Conservation (phyloP, 768 basidiomycete species). For the Tephrocybe sp. region DNA sequence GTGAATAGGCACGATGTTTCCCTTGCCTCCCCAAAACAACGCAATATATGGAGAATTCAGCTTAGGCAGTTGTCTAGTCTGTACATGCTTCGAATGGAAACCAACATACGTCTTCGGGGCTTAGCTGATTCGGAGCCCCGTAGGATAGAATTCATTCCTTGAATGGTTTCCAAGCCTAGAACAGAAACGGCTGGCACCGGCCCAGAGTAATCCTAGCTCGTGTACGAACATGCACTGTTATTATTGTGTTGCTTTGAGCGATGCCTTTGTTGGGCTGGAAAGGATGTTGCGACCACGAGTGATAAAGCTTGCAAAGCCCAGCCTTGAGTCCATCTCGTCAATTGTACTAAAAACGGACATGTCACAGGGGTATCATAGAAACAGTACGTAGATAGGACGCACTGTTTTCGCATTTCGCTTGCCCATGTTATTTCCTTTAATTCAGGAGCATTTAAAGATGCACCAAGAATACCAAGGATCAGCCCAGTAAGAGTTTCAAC, state of each 20-base stretch:
- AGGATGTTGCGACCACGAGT: slow-evolving; percentile 57
- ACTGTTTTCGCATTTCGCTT: slow-evolving; percentile 86
- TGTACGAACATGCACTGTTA: no score
- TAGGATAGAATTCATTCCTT: no score
- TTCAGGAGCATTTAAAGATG: slow-evolving; percentile 64
- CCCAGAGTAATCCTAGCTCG: no score
- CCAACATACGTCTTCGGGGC: no score
- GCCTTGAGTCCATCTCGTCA: slow-evolving; percentile 73
- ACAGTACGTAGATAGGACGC: slow-evolving; percentile 22
- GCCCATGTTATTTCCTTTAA: slow-evolving; percentile 87
- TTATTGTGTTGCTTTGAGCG: background rate
- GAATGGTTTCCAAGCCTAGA: no score
- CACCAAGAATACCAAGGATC: slow-evolving; percentile 69
- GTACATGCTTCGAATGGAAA: no score
- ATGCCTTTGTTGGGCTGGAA: slow-evolving; percentile 14
- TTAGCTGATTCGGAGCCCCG: no score
- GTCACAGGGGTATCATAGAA: slow-evolving; percentile 6
- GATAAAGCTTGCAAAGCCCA: slow-evolving; percentile 62
- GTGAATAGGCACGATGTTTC: no score
- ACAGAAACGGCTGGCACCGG: no score
- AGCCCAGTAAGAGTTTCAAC: slow-evolving; percentile 66
- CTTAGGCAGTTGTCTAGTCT: no score
- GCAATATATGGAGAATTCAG: no score
- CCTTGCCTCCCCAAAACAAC: no score
- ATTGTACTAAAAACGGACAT: slow-evolving; percentile 48